A percentile compares a stretch with the other conserved stretches of the same genome.
Evolutionary conservation across 169 alveolate genomes (phyloP).

Genomic region (Perkinsus olseni): DNA sequence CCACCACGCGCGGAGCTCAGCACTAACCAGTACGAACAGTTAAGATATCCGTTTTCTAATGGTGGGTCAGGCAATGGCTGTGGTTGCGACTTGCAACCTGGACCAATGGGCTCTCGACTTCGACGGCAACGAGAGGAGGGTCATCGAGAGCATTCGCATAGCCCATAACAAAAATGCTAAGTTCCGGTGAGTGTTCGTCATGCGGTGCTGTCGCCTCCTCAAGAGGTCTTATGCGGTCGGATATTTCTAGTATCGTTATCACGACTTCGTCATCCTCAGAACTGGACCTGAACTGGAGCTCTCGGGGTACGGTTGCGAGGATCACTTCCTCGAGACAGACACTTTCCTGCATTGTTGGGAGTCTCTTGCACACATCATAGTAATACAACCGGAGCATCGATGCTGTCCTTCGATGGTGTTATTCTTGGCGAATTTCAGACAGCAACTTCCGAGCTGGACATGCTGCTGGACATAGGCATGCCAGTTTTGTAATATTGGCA

Average conservation of each 20-base stretch:
- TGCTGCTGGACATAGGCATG: slow-evolving; percentile 69
- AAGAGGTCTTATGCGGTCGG: too few species aligned
- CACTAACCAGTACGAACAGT: too few species aligned
- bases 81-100: slow-evolving; percentile 24
- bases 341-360: slow-evolving; percentile 73
- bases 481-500: slow-evolving; percentile 42
- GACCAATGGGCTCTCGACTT: slow-evolving; percentile 63
- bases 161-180: slow-evolving; percentile 23
- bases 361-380: slow-evolving; percentile 43
- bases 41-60: not conserved
- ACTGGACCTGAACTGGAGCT: slow-evolving; percentile 61
- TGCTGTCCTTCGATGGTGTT: not conserved
- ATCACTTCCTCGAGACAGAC: slow-evolving; percentile 72
- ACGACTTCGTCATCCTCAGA: slow-evolving; percentile 10
- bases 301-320: slow-evolving; percentile 68
- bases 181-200: slow-evolving; percentile 27
- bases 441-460: slow-evolving; percentile 22
- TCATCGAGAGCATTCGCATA: slow-evolving; percentile 38
- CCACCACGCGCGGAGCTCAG: too few species aligned
- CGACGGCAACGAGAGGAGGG: slow-evolving; percentile 41
- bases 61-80: not conserved
- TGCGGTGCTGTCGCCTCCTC: too few species aligned
- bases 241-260: too few species aligned
- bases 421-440: not conserved
- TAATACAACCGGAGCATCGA: slow-evolving; percentile 11